Percentiles rank a stretch among this genome's conserved stretches.
Evolutionary conservation across 176 grass and related monocot species (phyloP).

Genomic region (Hordeum vulgare): DNA sequence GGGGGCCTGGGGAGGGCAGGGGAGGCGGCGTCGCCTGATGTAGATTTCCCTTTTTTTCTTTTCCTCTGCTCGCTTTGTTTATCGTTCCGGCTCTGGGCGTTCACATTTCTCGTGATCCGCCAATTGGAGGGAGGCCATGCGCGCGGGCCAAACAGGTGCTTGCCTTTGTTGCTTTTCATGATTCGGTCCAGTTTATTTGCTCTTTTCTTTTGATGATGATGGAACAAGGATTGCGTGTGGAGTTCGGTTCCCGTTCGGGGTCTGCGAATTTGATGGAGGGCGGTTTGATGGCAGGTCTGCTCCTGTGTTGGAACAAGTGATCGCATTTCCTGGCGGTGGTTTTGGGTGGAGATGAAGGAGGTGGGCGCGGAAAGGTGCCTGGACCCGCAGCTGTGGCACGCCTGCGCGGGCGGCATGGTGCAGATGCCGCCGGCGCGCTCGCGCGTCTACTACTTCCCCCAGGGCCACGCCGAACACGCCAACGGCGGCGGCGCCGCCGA

Average conservation of each 20-base stretch:
- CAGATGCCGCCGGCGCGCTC: constrained; percentile 60
- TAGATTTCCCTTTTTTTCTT: constrained; percentile 29
- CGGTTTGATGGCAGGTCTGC: constrained; percentile 14
- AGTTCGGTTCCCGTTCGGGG: neutral
- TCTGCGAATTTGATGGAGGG: neutral
- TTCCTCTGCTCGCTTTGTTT: neutral
- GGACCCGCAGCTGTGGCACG: constrained; percentile 87
- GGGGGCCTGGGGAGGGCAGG: neutral
- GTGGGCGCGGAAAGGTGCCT: constrained; percentile 39
- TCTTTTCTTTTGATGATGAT: neutral
- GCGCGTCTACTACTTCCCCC: constrained; percentile 81
- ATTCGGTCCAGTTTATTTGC: neutral
- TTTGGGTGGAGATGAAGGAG: constrained; percentile 7
- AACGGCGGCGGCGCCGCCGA: constrained; percentile 21
- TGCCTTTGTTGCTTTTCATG: neutral
- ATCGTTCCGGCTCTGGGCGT: neutral
- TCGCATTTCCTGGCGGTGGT: constrained; percentile 11
- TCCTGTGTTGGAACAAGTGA: constrained; percentile 23
- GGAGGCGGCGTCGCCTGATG: constrained; percentile 20
- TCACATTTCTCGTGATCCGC: constrained; percentile 19
- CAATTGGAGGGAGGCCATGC: constrained; percentile 24
- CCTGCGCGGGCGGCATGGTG: constrained; percentile 84
- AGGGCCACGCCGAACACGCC: constrained; percentile 95
- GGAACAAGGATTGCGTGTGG: constrained; percentile 27
- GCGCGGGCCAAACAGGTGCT: constrained; percentile 5